Percentiles rank a stretch among this genome's conserved stretches.
Evolutionary conservation across 352 stramenopile species (phyloP).

Genomic region (Ophiocytium majus): DNA sequence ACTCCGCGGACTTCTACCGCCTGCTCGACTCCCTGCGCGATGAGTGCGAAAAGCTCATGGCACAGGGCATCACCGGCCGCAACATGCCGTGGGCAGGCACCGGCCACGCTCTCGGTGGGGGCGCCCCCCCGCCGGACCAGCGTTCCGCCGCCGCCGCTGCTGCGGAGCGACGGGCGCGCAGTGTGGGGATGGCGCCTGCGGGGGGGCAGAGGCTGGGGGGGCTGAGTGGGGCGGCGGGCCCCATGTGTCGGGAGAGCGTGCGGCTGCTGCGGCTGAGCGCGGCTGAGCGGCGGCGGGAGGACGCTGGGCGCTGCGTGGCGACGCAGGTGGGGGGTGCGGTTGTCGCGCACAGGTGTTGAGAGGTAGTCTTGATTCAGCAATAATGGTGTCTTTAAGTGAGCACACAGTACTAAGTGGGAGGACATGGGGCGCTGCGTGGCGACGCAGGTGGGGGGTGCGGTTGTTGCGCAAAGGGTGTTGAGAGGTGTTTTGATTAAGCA

Average conservation of each 20-base stretch:
- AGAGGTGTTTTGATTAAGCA: too few species aligned
- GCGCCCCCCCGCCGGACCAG: slow-evolving; percentile 11
- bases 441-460: not conserved
- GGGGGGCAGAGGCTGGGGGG: not conserved
- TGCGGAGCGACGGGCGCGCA: not conserved
- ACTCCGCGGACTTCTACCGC: slow-evolving; percentile 55
- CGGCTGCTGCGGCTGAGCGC: slow-evolving; percentile 20
- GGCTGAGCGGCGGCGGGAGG: not conserved
- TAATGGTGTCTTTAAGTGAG: too few species aligned
- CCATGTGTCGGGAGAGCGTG: slow-evolving; percentile 8
- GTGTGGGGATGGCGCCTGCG: not conserved
- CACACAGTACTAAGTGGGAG: too few species aligned
- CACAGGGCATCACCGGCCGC: slow-evolving; percentile 31
- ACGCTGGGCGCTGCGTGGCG: not conserved
- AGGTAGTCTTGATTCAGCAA: too few species aligned
- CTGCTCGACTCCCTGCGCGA: slow-evolving; percentile 47
- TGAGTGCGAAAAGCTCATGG: slow-evolving; percentile 52
- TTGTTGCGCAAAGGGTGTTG: too few species aligned
- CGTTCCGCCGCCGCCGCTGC: slow-evolving; percentile 20
- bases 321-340: not conserved
- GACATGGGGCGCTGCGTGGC: not conserved
- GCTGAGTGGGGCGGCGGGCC: not conserved
- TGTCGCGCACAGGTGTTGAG: too few species aligned
- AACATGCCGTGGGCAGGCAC: slow-evolving; percentile 46
- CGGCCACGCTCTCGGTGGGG: slow-evolving; percentile 28